phyloP scores from a whole-genome alignment of 257 asterid species.

The Echites panduratus region DNA sequence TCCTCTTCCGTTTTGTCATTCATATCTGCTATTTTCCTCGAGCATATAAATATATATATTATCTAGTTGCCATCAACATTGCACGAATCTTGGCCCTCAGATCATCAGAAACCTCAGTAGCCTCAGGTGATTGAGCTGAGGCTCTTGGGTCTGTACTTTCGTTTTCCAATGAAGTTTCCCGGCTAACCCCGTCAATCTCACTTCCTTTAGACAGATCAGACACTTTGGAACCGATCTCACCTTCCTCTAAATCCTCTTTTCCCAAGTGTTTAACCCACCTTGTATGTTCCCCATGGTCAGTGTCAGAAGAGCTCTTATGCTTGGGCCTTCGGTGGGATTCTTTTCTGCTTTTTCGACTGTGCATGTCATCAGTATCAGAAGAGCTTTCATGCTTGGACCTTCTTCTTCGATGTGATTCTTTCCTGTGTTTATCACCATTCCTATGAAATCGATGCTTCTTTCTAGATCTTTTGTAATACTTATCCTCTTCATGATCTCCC shows the following conservation, averaged over 20 bases:
- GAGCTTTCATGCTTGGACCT: no score
- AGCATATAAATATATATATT: neutral
- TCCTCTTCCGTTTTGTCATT: neutral
- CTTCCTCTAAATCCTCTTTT: conserved; percentile 63
- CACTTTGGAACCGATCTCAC: conserved; percentile 59
- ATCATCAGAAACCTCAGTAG: conserved; percentile 58
- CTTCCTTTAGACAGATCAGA: conserved; percentile 40
- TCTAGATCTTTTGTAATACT: conserved; percentile 22
- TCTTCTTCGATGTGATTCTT: no score
- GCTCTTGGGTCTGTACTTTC: conserved; percentile 26
- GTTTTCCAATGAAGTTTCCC: conserved; percentile 36
- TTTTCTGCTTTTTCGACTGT: no score
- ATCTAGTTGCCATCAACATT: conserved; percentile 39
- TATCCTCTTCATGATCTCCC: conserved; percentile 22
- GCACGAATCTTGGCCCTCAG: conserved; percentile 76
- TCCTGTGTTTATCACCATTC: conserved; percentile 29
- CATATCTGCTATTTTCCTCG: neutral
- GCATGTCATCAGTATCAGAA: no score
- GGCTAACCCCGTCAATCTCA: conserved; percentile 24
- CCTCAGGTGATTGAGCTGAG: conserved; percentile 43
- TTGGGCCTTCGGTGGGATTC: conserved; percentile 31
- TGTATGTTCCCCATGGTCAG: neutral
- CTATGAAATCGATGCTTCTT: conserved; percentile 46
- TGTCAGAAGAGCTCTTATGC: neutral
- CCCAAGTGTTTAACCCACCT: conserved; percentile 14